Evolutionary conservation across 1,284 basidiomycete species (phyloP).

Genomic region (Cutaneotrichosporon sp.): DNA sequence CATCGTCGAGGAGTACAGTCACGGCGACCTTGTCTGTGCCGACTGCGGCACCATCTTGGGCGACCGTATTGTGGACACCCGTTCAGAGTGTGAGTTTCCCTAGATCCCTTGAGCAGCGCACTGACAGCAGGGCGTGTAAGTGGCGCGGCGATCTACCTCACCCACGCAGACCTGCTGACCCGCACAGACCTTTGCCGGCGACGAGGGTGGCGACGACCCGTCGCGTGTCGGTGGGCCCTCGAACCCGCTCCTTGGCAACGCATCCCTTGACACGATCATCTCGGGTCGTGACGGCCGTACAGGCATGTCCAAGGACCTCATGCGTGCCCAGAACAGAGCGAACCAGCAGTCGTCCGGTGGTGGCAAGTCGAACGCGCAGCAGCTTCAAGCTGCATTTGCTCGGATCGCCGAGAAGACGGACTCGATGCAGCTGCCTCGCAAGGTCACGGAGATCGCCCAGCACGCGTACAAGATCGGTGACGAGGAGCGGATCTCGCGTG

Average conservation of each 20-base stretch:
- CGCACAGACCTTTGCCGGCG: conserved; percentile 91
- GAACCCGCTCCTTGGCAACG: conserved; percentile 72
- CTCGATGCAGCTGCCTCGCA: conserved; percentile 83
- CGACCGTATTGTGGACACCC: conserved; percentile 94
- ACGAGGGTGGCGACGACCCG: conserved; percentile 94
- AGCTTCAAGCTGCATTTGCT: conserved; percentile 86
- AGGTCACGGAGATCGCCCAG: conserved; percentile 73
- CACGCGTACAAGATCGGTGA: conserved; percentile 96
- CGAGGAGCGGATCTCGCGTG: conserved; percentile 83
- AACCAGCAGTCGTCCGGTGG: conserved; percentile 66
- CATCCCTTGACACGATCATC: conserved; percentile 78
- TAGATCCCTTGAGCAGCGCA: neutral
- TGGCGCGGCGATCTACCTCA: conserved; percentile 29
- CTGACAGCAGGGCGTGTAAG: conserved; percentile 66
- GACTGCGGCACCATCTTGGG: conserved; percentile 94
- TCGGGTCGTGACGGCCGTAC: conserved; percentile 93
- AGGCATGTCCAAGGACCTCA: conserved; percentile 86
- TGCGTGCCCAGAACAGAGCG: conserved; percentile 74
- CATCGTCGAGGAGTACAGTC: conserved; percentile 95
- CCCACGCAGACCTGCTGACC: conserved; percentile 15
- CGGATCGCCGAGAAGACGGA: conserved; percentile 96
- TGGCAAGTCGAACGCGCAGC: conserved; percentile 75
- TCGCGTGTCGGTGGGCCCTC: conserved; percentile 98
- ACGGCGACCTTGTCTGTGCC: conserved; percentile 96
- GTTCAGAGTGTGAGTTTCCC: conserved; percentile 79